Conservation (phyloP, 2,329 filamentous ascomycete species). For the Gaeumannomyces tritici region DNA sequence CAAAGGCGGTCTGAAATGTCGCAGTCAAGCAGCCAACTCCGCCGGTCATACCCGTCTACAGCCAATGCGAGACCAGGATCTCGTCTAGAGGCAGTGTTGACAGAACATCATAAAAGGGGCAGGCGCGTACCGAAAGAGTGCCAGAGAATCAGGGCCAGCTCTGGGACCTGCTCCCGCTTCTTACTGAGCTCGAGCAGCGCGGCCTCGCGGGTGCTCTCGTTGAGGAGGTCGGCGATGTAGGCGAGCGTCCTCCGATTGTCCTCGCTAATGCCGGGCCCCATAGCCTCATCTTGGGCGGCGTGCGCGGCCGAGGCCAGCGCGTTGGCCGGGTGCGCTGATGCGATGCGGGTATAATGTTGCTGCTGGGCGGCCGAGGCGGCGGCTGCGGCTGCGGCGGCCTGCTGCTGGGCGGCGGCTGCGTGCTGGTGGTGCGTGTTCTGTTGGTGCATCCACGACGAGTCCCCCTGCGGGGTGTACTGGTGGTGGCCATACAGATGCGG, state of each 20-base stretch:
- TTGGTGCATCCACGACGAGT: slow-evolving; percentile 59
- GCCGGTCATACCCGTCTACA: too few relatives aligned
- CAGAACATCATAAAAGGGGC: background rate
- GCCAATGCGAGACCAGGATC: background rate
- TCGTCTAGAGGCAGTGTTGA: background rate
- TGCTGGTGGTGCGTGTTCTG: slow-evolving; percentile 52
- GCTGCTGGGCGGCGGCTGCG: slow-evolving; percentile 12
- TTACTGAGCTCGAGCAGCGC: slow-evolving; percentile 94
- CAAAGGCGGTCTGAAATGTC: background rate
- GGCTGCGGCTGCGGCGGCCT: slow-evolving; percentile 26
- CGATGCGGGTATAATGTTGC: slow-evolving; percentile 65
- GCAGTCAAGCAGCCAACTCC: background rate
- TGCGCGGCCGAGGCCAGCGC: slow-evolving; percentile 32
- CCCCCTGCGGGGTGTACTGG: slow-evolving; percentile 51
- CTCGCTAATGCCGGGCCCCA: slow-evolving; percentile 65
- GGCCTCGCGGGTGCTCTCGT: slow-evolving; percentile 77
- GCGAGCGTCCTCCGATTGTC: slow-evolving; percentile 88
- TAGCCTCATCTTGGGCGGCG: slow-evolving; percentile 37
- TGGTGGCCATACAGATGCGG: slow-evolving; percentile 59
- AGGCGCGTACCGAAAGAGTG: slow-evolving; percentile 79
- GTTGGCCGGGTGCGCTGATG: slow-evolving; percentile 46
- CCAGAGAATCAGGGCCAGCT: slow-evolving; percentile 93
- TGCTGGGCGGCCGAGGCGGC: slow-evolving; percentile 43
- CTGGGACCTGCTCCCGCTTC: slow-evolving; percentile 95
- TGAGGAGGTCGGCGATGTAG: slow-evolving; percentile 86